These are phyloP conservation scores for Effrenium voratum DNA, from an alignment of 73 alveolate genomes.

Conservation along the genomic window DNA sequence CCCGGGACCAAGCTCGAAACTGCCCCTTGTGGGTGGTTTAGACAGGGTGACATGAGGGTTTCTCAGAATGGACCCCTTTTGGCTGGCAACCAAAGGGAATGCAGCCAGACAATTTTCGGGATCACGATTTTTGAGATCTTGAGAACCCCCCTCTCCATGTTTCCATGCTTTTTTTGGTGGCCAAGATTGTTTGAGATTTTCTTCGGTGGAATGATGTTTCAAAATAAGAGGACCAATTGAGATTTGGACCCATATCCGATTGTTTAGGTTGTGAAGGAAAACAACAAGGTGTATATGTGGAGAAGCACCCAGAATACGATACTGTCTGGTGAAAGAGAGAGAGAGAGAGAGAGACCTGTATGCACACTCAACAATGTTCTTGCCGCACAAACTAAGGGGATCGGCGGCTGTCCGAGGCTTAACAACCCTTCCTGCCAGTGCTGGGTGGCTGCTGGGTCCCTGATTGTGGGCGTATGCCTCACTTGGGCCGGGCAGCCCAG, in stretches of 20 bases:
- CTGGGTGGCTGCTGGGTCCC: background rate
- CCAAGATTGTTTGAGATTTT: background rate
- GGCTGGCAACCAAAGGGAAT: background rate
- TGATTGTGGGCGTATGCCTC: background rate
- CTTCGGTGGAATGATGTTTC: too few relatives aligned
- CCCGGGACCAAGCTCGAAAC: background rate
- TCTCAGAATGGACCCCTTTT: background rate
- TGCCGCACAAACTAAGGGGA: background rate
- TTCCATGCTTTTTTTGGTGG: background rate
- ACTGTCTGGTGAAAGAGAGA: background rate
- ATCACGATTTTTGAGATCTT: background rate
- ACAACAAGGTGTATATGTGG: too few relatives aligned
- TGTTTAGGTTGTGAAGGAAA: background rate
- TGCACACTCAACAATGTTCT: background rate
- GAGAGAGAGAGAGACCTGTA: background rate
- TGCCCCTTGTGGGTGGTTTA: background rate
- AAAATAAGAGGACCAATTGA: too few relatives aligned
- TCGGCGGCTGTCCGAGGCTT: background rate
- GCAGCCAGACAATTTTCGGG: background rate
- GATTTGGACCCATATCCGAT: background rate
- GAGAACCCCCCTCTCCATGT: background rate
- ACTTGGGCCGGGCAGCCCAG: constrained; percentile 35
- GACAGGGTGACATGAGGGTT: background rate
- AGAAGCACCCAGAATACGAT: background rate
- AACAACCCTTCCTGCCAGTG: constrained; percentile 19